Percentiles rank a stretch among this genome's conserved stretches.
phyloP scores from a whole-genome alignment of 2,329 filamentous ascomycete genomes.

The Periglandula ipomoeae region DNA sequence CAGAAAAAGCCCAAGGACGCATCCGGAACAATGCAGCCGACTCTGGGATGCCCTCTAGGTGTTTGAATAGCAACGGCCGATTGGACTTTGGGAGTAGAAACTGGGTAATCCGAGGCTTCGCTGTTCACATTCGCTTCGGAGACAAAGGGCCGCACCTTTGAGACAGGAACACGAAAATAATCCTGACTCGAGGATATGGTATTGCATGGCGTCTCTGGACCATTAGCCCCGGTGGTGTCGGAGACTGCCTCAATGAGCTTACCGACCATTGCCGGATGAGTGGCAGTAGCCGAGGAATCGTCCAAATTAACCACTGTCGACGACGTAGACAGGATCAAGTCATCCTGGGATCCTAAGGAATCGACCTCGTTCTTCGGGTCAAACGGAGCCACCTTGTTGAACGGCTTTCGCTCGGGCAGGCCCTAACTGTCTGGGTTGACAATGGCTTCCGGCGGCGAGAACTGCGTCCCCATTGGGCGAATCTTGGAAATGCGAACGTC shows the following conservation, averaged over 20 bases:
- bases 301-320: slow-evolving; percentile 6
- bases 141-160: slow-evolving; percentile 15
- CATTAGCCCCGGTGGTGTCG: not conserved
- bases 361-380: slow-evolving; percentile 3
- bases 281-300: not conserved
- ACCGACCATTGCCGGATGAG: not conserved
- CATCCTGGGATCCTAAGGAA: not conserved
- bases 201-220: not conserved
- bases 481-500: slow-evolving; percentile 17
- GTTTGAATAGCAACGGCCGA: not conserved
- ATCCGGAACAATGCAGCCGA: not conserved
- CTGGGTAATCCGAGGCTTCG: not conserved
- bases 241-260: no score
- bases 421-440: not conserved
- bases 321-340: slow-evolving; percentile 5
- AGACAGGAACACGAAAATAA: slow-evolving; percentile 9
- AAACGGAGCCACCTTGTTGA: slow-evolving; percentile 14
- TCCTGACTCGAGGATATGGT: not conserved
- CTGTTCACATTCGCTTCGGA: slow-evolving; percentile 4
- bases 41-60: not conserved
- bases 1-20: not conserved
- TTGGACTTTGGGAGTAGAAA: not conserved
- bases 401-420: slow-evolving; percentile 3
- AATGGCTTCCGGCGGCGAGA: slow-evolving; percentile 8
- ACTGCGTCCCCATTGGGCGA: slow-evolving; percentile 15